Base-by-base conservation (phyloP, 768 basidiomycete genomes). In the Mycena polygramma region DNA sequence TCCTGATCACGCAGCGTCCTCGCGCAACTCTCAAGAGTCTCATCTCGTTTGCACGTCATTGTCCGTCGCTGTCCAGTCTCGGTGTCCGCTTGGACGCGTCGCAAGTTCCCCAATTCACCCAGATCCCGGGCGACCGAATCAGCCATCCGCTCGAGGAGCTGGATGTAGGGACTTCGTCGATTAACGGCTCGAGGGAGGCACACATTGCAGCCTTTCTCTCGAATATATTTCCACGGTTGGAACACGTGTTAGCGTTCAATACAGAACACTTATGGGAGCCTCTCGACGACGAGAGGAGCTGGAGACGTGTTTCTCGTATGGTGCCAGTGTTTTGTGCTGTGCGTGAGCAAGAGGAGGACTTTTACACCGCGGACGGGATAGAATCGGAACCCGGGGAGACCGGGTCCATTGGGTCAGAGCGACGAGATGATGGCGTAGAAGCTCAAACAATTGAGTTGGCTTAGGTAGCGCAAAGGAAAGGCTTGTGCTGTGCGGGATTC, bases 191-290 rank as follows among this genome's bases (percentile, higher is more conserved):
- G 8, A 36, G 36, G 36, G 35, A 26, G 46, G 41, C 52, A 5
- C 30, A 41, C 7, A 37, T 62, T 9, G 69, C 69, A 17, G 69
- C 69, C 10, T 70, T 66, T 35, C 20, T 70, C 10, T 70, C 69
- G n/a, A 66, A 70, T 48, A 24, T 70, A 20, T 70, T 70, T n/a
- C 45, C 58, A 13, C 2, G 20, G 0, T 24, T 70, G 36, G 52
- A 66, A 52, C 63, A 49, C 55, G 24, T 65, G 7, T 65, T 41
- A 22, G 5, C 57, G 24, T 59, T 41, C 41, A 41, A 41, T 41
- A 11, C 41, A 41, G 11, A 41, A 15, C 41, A 10, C 41, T 10
- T 15, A 41, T 15, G 11, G 15, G 41, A 41, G 41, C 5, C 41
- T 15, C 41, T 41, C 41, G 41, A 15, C 41, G 2, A 63, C n/a